Base-by-base conservation (phyloP, 2,329 filamentous ascomycete genomes). In the Ascochyta clinopodiicola region DNA sequence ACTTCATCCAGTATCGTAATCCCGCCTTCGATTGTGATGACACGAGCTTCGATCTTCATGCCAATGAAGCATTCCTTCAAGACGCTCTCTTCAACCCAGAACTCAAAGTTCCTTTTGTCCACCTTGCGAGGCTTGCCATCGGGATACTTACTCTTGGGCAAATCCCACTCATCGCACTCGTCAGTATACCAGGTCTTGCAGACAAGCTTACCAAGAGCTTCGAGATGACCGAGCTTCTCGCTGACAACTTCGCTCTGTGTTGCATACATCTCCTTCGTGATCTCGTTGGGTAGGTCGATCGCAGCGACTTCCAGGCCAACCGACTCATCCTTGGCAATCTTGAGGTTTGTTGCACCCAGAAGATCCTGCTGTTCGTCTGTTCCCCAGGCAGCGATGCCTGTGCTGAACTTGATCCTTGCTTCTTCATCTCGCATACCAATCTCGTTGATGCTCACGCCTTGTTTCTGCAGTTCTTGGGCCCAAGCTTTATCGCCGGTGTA, bases 51-150 rank as follows among this genome's bases (percentile, higher is more conserved):
- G 43, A 82, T 68, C 69, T 79, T 81, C 75, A 81, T 74, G 0
- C 91, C 90, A 0, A 82, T 73, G 55, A 84, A 83, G 67, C 89
- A 84, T 51, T 84, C 78, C 25, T 78, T 57, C 17, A 89, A 75
- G 2, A 85, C 71, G 4, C 81, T 73, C 24, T 86, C 82, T 57
- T 96, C 92, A 3, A 96, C 69, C 67, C 89, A 85, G 61, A 96
- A 88, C 12, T 72, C 70, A 58, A 79, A 75, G 40, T 79, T 80
- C 38, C 53, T 62, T 34, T 74, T 63, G 7, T 56, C 56, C 10
- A 51, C 48, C 53, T 54, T 59, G 7, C 55, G 44, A 24, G 64
- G 63, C 40, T 63, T 64, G 17, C 64, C 67, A 7, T 60, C 45
- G 3, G 65, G 64, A 46, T 70, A 69, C 40, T 66, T 71, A 19